A percentile compares a stretch with the other conserved stretches of the same genome.
phyloP scores from a whole-genome alignment of 2,329 filamentous ascomycete genomes.

The Graphiopsis chlorocephala region DNA sequence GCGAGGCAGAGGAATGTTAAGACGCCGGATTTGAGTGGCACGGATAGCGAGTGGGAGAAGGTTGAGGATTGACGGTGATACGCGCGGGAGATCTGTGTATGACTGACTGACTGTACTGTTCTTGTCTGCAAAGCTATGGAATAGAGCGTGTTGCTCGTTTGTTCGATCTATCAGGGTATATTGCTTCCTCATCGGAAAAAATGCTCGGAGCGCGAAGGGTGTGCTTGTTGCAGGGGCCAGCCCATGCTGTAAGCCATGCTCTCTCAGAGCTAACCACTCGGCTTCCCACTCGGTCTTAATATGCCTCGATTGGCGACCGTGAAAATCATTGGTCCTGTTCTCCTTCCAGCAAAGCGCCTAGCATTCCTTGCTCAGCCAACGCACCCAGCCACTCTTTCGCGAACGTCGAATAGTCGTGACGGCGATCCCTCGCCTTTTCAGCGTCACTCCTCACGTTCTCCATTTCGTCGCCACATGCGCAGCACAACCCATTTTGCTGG shows the following conservation, averaged over 20 bases:
- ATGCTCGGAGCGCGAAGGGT: neutral
- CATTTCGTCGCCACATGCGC: constrained; percentile 51
- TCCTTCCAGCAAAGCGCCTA: constrained; percentile 40
- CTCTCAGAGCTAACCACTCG: neutral
- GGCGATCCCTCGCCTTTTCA: constrained; percentile 53
- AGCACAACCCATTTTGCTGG: constrained; percentile 45
- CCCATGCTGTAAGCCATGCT: neutral
- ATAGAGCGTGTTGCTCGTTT: neutral
- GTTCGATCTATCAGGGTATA: constrained; percentile 1
- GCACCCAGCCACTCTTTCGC: constrained; percentile 67
- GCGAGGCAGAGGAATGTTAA: constrained; percentile 20
- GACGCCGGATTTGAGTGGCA: constrained; percentile 42
- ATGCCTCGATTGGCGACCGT: neutral
- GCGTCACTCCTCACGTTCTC: constrained; percentile 48
- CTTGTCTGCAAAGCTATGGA: neutral
- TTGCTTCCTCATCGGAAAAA: neutral
- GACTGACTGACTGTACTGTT: neutral
- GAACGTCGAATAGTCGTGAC: constrained; percentile 61
- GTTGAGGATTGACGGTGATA: constrained; percentile 66
- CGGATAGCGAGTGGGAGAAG: constrained; percentile 97
- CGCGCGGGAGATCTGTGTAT: neutral
- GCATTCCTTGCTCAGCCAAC: constrained; percentile 63
- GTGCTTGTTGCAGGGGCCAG: neutral
- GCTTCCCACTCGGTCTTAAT: neutral
- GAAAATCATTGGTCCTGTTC: neutral